phyloP scores from a whole-genome alignment of 257 asterid genomes.

The Parsonsia alboflavescens region DNA sequence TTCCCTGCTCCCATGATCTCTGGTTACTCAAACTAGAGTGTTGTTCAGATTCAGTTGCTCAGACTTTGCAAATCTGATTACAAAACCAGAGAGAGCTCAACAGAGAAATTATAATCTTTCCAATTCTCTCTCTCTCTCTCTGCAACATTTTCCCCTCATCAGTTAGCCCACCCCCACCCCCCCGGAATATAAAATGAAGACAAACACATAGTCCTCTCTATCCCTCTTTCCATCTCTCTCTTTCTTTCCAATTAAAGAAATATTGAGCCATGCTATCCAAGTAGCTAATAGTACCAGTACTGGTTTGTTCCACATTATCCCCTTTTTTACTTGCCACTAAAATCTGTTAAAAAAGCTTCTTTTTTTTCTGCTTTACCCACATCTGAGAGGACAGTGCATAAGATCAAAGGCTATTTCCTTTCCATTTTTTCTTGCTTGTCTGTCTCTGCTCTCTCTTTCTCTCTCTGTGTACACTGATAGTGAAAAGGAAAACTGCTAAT shows the following conservation, averaged over 20 bases:
- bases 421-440: not conserved
- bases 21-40: not conserved
- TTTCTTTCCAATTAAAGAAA: conserved; percentile 2
- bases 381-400: not conserved
- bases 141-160: not conserved
- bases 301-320: not conserved
- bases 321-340: not conserved
- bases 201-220: not conserved
- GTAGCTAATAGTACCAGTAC: too few relatives aligned
- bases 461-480: too few relatives aligned
- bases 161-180: not conserved
- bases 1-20: not conserved
- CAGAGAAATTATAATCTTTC: too few relatives aligned
- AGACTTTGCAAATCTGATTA: conserved; percentile 1
- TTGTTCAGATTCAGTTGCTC: not conserved
- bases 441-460: not conserved
- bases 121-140: not conserved
- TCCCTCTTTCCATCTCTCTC: not conserved
- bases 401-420: not conserved
- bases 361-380: not conserved
- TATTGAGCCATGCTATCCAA: not conserved
- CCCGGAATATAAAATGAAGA: not conserved
- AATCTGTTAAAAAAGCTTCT: not conserved
- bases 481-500: not conserved
- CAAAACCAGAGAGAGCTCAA: not conserved